Evolutionary conservation across 2,329 filamentous ascomycete species (phyloP), one percentile per base, ranked within the genome.

Genomic region (Diplodia scrobiculata): DNA sequence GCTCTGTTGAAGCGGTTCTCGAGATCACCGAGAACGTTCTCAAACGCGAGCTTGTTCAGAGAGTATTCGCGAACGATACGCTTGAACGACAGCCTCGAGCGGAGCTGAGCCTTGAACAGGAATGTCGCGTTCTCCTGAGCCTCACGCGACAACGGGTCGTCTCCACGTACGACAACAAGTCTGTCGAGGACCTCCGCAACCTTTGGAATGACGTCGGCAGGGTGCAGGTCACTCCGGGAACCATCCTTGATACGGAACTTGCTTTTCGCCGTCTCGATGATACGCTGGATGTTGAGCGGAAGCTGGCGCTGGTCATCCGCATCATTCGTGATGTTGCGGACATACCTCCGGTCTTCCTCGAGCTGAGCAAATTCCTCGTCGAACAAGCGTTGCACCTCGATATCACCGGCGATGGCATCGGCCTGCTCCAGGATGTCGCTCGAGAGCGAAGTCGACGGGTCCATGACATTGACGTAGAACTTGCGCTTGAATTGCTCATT

Each of bases 1-100:
- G 94, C 87, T 73, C 90, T 89, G 41, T 91, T 87, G 85, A 96
- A 99, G 68, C 92, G 87, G 74, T 87, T 92, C 79, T 96, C 91
- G 48, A 99, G 83, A 72, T 97, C 93, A 70, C 95, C 95, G 47
- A 99, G 79, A 54, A 99, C 87, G 75, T 97, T 93, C 68, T 95
- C 90, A 74, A 99, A 94, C 1, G 95, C 94, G 69, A 97, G 85
- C 78, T 92, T 95, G 81, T 91, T 96, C 71, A 99, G 81, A 13
- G 89, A 89, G 74, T 97, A 89, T 71, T 92, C 86, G 65, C 91
- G 89, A 53, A 96, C 93, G 68, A 99, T 84, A 68, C 92, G 90
- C 81, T 97, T 97, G 86, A 92, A 99, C 0, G 95, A 91, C 66
- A 99, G 84, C 63, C 91, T 88, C 38, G 93, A 96, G 58, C 95